phyloP scores from a whole-genome alignment of 2,329 filamentous ascomycete species.

The Arthrobotrys entomopaga region DNA sequence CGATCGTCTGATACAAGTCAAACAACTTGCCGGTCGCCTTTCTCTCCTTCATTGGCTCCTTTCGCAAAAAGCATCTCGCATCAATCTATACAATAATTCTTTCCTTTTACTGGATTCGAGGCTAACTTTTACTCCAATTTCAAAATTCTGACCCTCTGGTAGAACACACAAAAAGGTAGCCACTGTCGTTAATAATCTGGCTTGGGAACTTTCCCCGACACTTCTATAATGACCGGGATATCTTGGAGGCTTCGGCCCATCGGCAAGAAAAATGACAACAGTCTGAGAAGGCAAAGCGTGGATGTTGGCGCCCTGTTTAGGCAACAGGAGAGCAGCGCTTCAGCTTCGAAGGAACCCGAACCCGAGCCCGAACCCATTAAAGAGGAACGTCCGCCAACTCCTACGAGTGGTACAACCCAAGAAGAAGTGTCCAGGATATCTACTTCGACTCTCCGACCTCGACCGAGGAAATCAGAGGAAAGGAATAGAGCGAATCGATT shows the following conservation, averaged over 20 bases:
- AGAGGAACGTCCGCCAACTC: slow-evolving; percentile 35
- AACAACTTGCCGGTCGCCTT: background rate
- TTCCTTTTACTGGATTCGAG: background rate
- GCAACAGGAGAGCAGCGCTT: slow-evolving; percentile 46
- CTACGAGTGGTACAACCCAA: slow-evolving; percentile 29
- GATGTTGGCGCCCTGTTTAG: slow-evolving; percentile 53
- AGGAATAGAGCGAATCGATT: slow-evolving; percentile 47
- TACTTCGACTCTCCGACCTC: slow-evolving; percentile 44
- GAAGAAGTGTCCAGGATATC: slow-evolving; percentile 43
- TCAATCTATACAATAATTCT: background rate
- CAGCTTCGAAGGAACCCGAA: slow-evolving; percentile 33
- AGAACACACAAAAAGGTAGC: background rate
- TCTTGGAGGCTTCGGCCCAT: slow-evolving; percentile 52
- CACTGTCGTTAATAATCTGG: slow-evolving; percentile 3
- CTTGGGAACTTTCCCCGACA: slow-evolving; percentile 3
- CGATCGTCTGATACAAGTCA: background rate
- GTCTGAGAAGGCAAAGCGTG: slow-evolving; percentile 50
- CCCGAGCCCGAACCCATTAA: background rate
- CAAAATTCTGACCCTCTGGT: background rate
- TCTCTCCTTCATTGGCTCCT: background rate
- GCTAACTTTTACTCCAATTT: background rate
- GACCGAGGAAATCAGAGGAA: slow-evolving; percentile 50
- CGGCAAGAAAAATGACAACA: slow-evolving; percentile 39
- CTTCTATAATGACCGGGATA: slow-evolving; percentile 48
- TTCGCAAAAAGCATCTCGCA: background rate